Conservation (phyloP, 108 stramenopile genomes). For the Fistulifera solaris region DNA sequence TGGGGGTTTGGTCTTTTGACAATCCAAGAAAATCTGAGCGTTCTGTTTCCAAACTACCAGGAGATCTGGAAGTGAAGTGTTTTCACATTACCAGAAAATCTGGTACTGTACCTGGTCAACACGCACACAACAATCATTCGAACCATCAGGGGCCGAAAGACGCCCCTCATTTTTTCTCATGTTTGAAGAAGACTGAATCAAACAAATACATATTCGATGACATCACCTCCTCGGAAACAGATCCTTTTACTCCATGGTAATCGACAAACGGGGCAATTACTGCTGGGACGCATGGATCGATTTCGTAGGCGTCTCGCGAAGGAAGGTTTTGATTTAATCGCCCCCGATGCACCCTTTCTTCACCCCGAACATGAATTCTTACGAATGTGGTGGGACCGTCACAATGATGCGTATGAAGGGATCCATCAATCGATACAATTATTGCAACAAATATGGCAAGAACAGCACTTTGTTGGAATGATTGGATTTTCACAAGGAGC, state of each 20-base stretch:
- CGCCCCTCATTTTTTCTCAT: too few relatives aligned
- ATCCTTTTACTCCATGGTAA: slow-evolving; percentile 65
- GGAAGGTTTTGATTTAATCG: slow-evolving; percentile 43
- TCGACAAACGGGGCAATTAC: slow-evolving; percentile 64
- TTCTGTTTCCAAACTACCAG: too few relatives aligned
- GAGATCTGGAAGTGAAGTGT: too few relatives aligned
- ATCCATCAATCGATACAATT: slow-evolving; percentile 42
- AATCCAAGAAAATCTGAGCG: too few relatives aligned
- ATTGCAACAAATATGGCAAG: slow-evolving; percentile 29
- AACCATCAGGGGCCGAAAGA: too few relatives aligned
- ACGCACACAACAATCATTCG: too few relatives aligned
- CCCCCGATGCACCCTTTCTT: slow-evolving; percentile 50
- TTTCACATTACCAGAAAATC: too few relatives aligned
- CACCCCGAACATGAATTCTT: slow-evolving; percentile 13
- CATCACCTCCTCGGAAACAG: not conserved
- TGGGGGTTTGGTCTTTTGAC: too few relatives aligned
- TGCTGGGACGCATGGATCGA: slow-evolving; percentile 55
- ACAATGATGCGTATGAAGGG: slow-evolving; percentile 38
- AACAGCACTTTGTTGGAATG: slow-evolving; percentile 36
- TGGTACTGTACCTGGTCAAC: too few relatives aligned
- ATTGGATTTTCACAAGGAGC: slow-evolving; percentile 77
- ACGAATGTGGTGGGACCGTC: slow-evolving; percentile 32
- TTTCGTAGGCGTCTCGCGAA: slow-evolving; percentile 31
- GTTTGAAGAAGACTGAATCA: too few relatives aligned
- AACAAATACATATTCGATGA: not conserved